Percentiles rank a stretch among this genome's conserved stretches.
Conservation (phyloP, 768 basidiomycete genomes). For the Chiua virens region DNA sequence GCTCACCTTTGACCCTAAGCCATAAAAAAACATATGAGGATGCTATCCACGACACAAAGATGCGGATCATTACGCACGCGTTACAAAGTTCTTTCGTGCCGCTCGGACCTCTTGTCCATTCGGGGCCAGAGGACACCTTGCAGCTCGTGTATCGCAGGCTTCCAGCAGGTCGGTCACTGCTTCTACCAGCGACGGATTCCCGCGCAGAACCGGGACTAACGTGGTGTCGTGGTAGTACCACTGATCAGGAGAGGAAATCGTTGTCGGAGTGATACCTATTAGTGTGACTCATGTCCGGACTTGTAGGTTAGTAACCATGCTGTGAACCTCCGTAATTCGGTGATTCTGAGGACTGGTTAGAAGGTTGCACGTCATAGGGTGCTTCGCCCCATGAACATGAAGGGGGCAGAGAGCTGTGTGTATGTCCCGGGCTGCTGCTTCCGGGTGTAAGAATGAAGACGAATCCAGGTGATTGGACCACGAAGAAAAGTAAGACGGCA, state of each 20-base stretch:
- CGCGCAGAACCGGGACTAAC: constrained; percentile 50
- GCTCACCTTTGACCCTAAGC: no score
- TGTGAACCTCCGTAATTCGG: constrained; percentile 29
- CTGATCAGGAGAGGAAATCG: constrained; percentile 36
- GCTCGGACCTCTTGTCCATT: constrained; percentile 90
- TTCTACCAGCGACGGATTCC: constrained; percentile 44
- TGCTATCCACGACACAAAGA: constrained; percentile 13
- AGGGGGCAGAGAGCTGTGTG: constrained; percentile 22
- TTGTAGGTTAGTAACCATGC: constrained; percentile 39
- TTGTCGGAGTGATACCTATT: constrained; percentile 36
- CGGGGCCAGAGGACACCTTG: constrained; percentile 77
- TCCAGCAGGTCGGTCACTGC: constrained; percentile 67
- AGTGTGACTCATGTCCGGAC: constrained; percentile 38
- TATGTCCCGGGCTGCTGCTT: constrained; percentile 27
- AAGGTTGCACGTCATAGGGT: constrained; percentile 24
- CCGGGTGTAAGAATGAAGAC: constrained; percentile 28
- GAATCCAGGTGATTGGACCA: constrained; percentile 31
- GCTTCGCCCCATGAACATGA: constrained; percentile 32
- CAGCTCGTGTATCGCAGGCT: constrained; percentile 77
- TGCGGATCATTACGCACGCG: constrained; percentile 59
- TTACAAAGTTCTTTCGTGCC: constrained; percentile 92
- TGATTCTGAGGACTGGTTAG: constrained; percentile 42
- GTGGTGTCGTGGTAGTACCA: constrained; percentile 57
- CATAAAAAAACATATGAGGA: constrained; percentile 20
- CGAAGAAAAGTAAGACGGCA: constrained; percentile 29